Evolutionary conservation across 2,329 filamentous ascomycete genomes (phyloP).

Genomic region (Bertia moriformis): DNA sequence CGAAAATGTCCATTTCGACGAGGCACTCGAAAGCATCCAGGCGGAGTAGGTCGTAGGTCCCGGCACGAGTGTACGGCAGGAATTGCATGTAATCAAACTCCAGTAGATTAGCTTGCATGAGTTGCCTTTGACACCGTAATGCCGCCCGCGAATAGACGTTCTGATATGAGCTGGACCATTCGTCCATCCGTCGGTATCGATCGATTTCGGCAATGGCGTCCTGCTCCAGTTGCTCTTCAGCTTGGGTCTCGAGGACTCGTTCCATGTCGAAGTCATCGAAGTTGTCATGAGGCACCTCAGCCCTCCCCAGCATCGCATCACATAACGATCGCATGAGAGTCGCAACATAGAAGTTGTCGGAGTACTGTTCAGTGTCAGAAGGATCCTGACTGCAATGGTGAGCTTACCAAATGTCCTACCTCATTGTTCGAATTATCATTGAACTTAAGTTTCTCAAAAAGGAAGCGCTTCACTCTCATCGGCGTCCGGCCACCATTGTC

Average conservation of each 20-base stretch:
- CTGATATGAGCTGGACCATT: conserved; percentile 52
- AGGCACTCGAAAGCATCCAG: conserved; percentile 42
- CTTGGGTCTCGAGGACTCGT: conserved; percentile 28
- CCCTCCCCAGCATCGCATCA: conserved; percentile 31
- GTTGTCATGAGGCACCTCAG: conserved; percentile 19
- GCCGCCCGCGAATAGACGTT: conserved; percentile 49
- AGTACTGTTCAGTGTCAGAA: conserved; percentile 34
- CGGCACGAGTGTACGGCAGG: conserved; percentile 41
- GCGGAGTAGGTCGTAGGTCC: conserved; percentile 44
- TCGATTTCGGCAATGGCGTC: conserved; percentile 46
- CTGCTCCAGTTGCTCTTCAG: conserved; percentile 35
- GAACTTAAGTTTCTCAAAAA: conserved; percentile 77
- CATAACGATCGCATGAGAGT: conserved; percentile 56
- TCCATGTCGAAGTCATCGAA: conserved; percentile 27
- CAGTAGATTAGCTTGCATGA: conserved; percentile 35
- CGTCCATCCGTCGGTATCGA: conserved; percentile 47
- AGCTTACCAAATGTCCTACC: conserved; percentile 16
- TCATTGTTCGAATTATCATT: conserved; percentile 86
- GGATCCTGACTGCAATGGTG: conserved; percentile 3
- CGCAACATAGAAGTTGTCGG: conserved; percentile 79
- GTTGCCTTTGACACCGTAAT: conserved; percentile 38
- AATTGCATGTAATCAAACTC: conserved; percentile 38
- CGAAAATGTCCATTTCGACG: conserved; percentile 35
- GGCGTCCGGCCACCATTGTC: conserved; percentile 66
- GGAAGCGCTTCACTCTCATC: conserved; percentile 63